Evolutionary conservation across 345 rosid species (phyloP), one percentile per base, ranked within the genome.

Genomic region (Eutrema yunnanense): DNA sequence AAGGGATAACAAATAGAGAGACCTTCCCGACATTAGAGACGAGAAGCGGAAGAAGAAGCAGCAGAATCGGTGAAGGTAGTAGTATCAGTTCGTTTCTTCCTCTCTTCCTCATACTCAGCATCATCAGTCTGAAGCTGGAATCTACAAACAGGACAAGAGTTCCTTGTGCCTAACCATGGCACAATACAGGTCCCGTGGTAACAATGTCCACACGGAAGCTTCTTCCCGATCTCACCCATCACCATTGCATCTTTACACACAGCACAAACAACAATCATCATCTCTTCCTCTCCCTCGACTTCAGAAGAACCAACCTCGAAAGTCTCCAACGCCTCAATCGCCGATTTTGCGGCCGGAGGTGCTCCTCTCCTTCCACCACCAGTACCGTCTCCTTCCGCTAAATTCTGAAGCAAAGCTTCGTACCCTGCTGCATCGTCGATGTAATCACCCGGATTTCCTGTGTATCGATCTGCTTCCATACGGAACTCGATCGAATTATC

Each of bases 111-210:
- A 16, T 86, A 88, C 71, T 88, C 95, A 0, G 78, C 36, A 73
- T 86, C 95, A 84, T 86, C 92, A 5, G 92, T 87, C n/a, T 79
- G 74, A 70, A 87, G 66, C 80, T 87, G 88, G 37, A 77, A 87
- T 81, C 95, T 73, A 71, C 91, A 86, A 47, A 88, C 84, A 8
- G 95, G 90, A 52, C 95, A 88, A 5, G 95, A 81, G 73, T 88
- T 88, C 74, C 91, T 86, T 63, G 91, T 80, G 9, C 78, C 86
- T 69, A 88, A 54, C 95, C 95, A 88, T 9, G 88, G 89, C 37
- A 88, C 74, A 29, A 88, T 86, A 77, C 95, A 88, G 9, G 79
- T 80, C 22, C 82, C 84, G n/a, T 86, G 95, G 76, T 85, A 88
- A 26, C 84, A 81, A 71, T 86, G 95, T 3, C 85, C 91, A 78